Evolutionary conservation across 805 yeast genomes (phyloP).

Genomic region (Allodekkera sacchari): DNA sequence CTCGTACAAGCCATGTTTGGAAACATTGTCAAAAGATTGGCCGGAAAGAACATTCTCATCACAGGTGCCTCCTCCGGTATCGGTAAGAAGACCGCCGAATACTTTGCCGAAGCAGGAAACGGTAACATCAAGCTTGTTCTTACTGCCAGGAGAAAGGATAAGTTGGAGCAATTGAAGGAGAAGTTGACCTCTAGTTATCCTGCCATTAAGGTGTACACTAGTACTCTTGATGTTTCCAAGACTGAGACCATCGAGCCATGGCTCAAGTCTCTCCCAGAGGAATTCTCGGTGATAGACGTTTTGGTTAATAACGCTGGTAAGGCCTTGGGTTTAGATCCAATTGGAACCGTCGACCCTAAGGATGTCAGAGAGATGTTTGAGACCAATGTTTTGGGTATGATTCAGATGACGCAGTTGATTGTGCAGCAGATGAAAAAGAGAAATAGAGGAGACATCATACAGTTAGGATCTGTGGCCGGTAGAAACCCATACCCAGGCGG

Average conservation of each 20-base stretch:
- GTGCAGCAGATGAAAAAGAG: constrained; percentile 63
- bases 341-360: constrained; percentile 55
- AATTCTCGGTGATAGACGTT: constrained; percentile 51
- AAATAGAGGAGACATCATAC: constrained; percentile 66
- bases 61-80: constrained; percentile 98
- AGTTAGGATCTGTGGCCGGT: constrained; percentile 73
- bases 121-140: constrained; percentile 42
- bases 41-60: constrained; percentile 70
- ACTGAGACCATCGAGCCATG: constrained; percentile 41
- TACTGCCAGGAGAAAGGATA: constrained; percentile 46
- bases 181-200: constrained; percentile 31
- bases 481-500: constrained; percentile 77
- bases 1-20: constrained; percentile 19
- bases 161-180: constrained; percentile 29
- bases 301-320: constrained; percentile 69
- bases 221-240: constrained; percentile 31
- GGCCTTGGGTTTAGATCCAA: constrained; percentile 72
- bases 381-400: constrained; percentile 83
- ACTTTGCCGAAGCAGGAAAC: constrained; percentile 59
- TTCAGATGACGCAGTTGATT: constrained; percentile 74
- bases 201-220: constrained; percentile 22
- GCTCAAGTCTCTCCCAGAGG: constrained; percentile 33
- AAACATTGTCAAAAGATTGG: constrained; percentile 68
- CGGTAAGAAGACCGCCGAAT: constrained; percentile 86
- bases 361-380: constrained; percentile 73